Conservation (phyloP, 139 green algal species). For the Volvox reticuliferus region DNA sequence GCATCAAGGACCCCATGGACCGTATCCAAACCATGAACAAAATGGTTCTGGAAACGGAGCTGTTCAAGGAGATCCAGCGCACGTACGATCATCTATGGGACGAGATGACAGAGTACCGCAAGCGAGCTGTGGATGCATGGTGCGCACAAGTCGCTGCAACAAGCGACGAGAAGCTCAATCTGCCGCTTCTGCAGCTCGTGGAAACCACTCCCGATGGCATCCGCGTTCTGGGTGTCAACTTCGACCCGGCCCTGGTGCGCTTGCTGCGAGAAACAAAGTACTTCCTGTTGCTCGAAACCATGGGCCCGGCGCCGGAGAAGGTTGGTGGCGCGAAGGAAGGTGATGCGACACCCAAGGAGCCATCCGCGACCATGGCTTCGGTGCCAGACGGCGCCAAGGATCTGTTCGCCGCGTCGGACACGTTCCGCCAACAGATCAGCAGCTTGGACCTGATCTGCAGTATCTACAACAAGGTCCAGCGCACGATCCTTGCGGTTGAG, state of each 20-base stretch:
- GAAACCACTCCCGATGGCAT: conserved; percentile 15
- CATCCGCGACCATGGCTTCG: neutral
- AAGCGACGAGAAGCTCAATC: conserved; percentile 86
- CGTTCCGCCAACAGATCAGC: conserved; percentile 84
- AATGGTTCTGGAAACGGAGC: conserved; percentile 74
- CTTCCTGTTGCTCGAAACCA: conserved; percentile 82
- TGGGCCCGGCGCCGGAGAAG: conserved; percentile 27
- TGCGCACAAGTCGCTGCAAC: conserved; percentile 71
- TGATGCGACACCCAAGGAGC: conserved; percentile 28
- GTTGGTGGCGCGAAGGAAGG: neutral
- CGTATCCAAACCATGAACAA: conserved; percentile 75
- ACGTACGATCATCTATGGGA: conserved; percentile 73
- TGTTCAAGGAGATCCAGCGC: conserved; percentile 70
- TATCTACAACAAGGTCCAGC: conserved; percentile 88
- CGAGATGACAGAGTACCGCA: conserved; percentile 78
- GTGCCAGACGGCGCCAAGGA: conserved; percentile 53
- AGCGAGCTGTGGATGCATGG: conserved; percentile 73
- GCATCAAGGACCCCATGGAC: conserved; percentile 86
- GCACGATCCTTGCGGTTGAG: conserved; percentile 85
- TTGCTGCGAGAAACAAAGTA: conserved; percentile 93
- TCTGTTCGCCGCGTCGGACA: conserved; percentile 76
- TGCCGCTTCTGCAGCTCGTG: conserved; percentile 76
- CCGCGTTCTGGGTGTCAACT: conserved; percentile 83
- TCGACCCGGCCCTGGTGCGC: conserved; percentile 88
- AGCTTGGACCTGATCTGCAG: conserved; percentile 86